Percentiles rank a stretch among this genome's conserved stretches.
These are phyloP conservation scores for Penicillium daleae DNA, from an alignment of 495 filamentous ascomycete species.

Conservation along the genomic window DNA sequence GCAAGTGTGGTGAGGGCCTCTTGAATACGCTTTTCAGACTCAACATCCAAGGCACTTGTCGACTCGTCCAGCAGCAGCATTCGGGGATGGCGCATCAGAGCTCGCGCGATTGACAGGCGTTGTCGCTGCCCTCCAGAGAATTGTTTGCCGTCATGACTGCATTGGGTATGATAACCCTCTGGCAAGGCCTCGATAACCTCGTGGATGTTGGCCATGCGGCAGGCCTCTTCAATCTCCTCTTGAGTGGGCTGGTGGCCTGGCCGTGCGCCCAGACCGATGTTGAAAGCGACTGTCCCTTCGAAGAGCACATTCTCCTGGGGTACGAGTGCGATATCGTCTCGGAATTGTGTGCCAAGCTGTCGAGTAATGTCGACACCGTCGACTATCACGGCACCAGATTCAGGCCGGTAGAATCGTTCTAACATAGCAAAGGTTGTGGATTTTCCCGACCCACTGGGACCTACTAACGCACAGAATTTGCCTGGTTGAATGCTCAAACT, in stretches of 20 bases:
- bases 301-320: slow-evolving; percentile 59
- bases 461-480: slow-evolving; percentile 63
- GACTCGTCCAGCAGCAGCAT: slow-evolving; percentile 78
- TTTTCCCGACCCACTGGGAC: slow-evolving; percentile 64
- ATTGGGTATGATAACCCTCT: slow-evolving; percentile 65
- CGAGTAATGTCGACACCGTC: slow-evolving; percentile 47
- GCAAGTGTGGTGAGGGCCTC: slow-evolving; percentile 63
- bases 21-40: slow-evolving; percentile 72
- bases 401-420: slow-evolving; percentile 60
- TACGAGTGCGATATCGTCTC: slow-evolving; percentile 56
- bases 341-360: slow-evolving; percentile 41
- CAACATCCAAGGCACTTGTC: slow-evolving; percentile 70
- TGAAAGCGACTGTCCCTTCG: slow-evolving; percentile 56
- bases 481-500: slow-evolving; percentile 58
- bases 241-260: slow-evolving; percentile 45
- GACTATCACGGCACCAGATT: slow-evolving; percentile 42
- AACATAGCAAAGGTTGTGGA: slow-evolving; percentile 61
- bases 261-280: slow-evolving; percentile 55
- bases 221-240: slow-evolving; percentile 59
- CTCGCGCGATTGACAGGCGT: slow-evolving; percentile 74
- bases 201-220: slow-evolving; percentile 60
- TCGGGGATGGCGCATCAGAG: slow-evolving; percentile 67
- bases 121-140: slow-evolving; percentile 79
- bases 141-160: slow-evolving; percentile 61
- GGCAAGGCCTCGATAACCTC: slow-evolving; percentile 59